Evolutionary conservation across 805 yeast genomes (phyloP).

Genomic region (Yarrowia sp.): DNA sequence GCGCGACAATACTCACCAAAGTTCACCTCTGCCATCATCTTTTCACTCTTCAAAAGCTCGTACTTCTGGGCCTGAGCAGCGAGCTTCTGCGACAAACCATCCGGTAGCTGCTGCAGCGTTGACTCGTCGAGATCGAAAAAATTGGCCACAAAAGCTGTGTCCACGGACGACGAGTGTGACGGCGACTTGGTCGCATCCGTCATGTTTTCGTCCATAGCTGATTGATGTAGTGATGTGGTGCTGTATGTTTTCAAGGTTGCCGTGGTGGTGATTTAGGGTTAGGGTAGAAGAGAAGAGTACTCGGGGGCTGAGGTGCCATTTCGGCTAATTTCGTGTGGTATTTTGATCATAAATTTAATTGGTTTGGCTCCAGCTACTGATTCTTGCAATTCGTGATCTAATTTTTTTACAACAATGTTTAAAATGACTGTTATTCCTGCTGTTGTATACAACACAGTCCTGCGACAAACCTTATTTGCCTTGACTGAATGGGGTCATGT

Average conservation of each 20-base stretch:
- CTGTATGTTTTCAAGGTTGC: slow-evolving; percentile 15
- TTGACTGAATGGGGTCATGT: background rate
- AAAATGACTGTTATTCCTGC: too few species aligned
- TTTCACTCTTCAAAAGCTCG: slow-evolving; percentile 34
- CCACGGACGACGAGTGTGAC: background rate
- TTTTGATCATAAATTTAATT: too few species aligned
- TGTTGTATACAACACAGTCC: background rate
- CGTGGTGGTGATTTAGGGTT: slow-evolving; percentile 12
- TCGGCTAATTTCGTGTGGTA: too few species aligned
- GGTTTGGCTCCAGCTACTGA: too few species aligned
- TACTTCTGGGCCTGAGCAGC: slow-evolving; percentile 31
- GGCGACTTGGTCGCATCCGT: background rate
- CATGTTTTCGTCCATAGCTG: slow-evolving; percentile 10
- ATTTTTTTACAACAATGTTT: too few species aligned
- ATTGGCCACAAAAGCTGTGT: slow-evolving; percentile 7
- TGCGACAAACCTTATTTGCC: background rate
- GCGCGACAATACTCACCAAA: slow-evolving; percentile 28
- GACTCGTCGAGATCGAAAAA: slow-evolving; percentile 4
- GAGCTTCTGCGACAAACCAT: background rate
- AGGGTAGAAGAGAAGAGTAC: background rate
- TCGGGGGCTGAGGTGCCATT: too few species aligned
- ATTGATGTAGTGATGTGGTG: background rate
- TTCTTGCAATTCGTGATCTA: too few species aligned
- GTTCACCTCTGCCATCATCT: slow-evolving; percentile 33
- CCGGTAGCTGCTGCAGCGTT: background rate